phyloP scores from a whole-genome alignment of 2,329 filamentous ascomycete genomes.

The Pseudogymnoascus sp. region DNA sequence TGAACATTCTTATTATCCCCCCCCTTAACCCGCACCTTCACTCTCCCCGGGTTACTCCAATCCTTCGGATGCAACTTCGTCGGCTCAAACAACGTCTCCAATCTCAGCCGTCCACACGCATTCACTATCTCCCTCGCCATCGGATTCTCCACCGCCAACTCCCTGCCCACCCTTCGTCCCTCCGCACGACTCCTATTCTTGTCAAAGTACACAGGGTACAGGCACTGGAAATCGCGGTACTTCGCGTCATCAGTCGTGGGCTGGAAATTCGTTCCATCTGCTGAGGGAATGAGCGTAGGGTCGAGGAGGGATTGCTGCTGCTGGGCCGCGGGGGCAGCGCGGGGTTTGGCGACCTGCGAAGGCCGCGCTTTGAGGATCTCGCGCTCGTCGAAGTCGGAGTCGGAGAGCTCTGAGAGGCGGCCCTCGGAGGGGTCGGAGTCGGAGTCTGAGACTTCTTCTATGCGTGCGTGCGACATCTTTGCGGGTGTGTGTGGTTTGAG shows the following conservation, averaged over 20 bases:
- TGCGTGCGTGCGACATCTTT: constrained; percentile 72
- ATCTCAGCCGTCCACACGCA: constrained; percentile 65
- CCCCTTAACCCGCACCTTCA: constrained; percentile 66
- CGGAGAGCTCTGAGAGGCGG: constrained; percentile 58
- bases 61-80: constrained; percentile 92
- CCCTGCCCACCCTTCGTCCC: constrained; percentile 67
- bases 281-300: constrained; percentile 18
- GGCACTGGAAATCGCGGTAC: constrained; percentile 73
- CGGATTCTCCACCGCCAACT: constrained; percentile 72
- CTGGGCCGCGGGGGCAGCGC: constrained; percentile 19
- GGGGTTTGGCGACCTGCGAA: constrained; percentile 26
- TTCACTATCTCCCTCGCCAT: constrained; percentile 82
- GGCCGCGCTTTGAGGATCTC: constrained; percentile 24
- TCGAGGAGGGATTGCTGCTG: constrained; percentile 20
- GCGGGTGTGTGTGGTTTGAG: constrained; percentile 13
- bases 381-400: constrained; percentile 45
- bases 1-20: constrained; percentile 47
- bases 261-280: constrained; percentile 30
- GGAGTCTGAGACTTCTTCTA: constrained; percentile 87
- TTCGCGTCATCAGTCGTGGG: constrained; percentile 39
- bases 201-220: constrained; percentile 97
- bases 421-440: constrained; percentile 78
- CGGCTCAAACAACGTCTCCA: constrained; percentile 75
- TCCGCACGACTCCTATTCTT: constrained; percentile 61
- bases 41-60: constrained; percentile 91